Evolutionary conservation across 495 filamentous ascomycete species (phyloP).

Genomic region (Xanthoparmelia taractica): DNA sequence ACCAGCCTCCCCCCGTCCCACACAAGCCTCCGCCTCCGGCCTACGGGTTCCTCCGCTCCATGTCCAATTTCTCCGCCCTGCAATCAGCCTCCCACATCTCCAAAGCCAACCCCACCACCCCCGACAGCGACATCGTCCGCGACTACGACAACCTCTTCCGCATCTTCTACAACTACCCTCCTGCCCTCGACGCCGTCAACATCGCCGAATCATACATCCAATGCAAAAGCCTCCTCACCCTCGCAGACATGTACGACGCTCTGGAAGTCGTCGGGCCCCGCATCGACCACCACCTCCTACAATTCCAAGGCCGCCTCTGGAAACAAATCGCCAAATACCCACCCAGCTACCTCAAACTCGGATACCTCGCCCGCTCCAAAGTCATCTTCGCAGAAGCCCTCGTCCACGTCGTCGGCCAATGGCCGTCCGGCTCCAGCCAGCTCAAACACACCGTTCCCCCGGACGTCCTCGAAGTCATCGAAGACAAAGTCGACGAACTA

Average conservation of each 20-base stretch:
- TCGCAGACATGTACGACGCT: slow-evolving; percentile 90
- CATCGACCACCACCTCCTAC: slow-evolving; percentile 86
- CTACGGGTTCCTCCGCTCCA: slow-evolving; percentile 75
- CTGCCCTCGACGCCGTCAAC: slow-evolving; percentile 69
- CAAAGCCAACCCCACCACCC: slow-evolving; percentile 31
- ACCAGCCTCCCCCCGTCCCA: slow-evolving; percentile 38
- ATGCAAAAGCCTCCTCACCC: slow-evolving; percentile 74
- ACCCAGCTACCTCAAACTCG: slow-evolving; percentile 80
- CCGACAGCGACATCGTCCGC: slow-evolving; percentile 63
- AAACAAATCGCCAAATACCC: slow-evolving; percentile 94
- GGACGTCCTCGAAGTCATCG: slow-evolving; percentile 73
- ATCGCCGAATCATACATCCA: slow-evolving; percentile 86
- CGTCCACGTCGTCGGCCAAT: slow-evolving; percentile 86
- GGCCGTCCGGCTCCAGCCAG: slow-evolving; percentile 71
- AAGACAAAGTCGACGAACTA: slow-evolving; percentile 81
- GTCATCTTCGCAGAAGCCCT: slow-evolving; percentile 85
- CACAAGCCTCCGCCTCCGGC: slow-evolving; percentile 49
- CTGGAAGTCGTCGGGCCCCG: slow-evolving; percentile 77
- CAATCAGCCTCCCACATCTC: slow-evolving; percentile 45
- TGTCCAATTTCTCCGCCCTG: slow-evolving; percentile 62
- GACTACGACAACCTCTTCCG: slow-evolving; percentile 93
- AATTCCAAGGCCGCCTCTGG: slow-evolving; percentile 81
- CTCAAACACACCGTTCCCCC: slow-evolving; percentile 64
- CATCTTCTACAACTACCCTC: slow-evolving; percentile 86
- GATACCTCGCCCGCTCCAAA: slow-evolving; percentile 73